phyloP scores from a whole-genome alignment of 148 eudicot genomes.

The Vaccinium corymbosum region DNA sequence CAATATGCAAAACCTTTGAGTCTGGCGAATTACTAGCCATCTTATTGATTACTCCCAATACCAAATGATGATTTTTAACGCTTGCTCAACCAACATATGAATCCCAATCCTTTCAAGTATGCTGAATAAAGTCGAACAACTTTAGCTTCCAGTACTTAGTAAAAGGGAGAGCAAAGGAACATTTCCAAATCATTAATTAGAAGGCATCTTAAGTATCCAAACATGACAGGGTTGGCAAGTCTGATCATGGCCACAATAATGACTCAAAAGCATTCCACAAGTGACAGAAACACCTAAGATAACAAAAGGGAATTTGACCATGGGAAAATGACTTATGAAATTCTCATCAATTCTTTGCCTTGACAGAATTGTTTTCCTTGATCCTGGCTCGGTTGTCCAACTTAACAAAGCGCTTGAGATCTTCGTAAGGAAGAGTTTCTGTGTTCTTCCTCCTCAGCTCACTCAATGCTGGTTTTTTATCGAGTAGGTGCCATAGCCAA shows the following conservation, averaged over 20 bases:
- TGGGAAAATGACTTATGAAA: constrained; percentile 6
- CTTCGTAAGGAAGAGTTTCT: constrained; percentile 69
- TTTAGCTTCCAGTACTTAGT: neutral
- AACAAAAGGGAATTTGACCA: constrained; percentile 1
- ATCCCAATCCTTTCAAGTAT: neutral
- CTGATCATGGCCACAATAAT: neutral
- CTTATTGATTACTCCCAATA: neutral
- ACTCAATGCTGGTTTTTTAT: constrained; percentile 77
- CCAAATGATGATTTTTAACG: neutral
- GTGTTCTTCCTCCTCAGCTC: constrained; percentile 70
- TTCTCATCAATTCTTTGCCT: constrained; percentile 59
- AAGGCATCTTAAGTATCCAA: neutral
- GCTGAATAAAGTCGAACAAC: neutral
- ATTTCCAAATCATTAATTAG: neutral
- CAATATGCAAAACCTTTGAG: neutral
- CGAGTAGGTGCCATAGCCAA: constrained; percentile 80
- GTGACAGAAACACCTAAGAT: neutral
- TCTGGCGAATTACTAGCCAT: neutral
- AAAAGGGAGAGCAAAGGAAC: neutral
- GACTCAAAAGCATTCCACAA: neutral
- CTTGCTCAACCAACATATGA: neutral
- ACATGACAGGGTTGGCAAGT: neutral
- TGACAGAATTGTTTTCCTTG: constrained; percentile 73
- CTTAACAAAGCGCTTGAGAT: constrained; percentile 92
- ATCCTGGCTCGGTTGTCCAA: constrained; percentile 90